Percentiles rank a stretch among this genome's conserved stretches.
phyloP scores from a whole-genome alignment of 2,329 filamentous ascomycete genomes.

The Dothistroma pini region DNA sequence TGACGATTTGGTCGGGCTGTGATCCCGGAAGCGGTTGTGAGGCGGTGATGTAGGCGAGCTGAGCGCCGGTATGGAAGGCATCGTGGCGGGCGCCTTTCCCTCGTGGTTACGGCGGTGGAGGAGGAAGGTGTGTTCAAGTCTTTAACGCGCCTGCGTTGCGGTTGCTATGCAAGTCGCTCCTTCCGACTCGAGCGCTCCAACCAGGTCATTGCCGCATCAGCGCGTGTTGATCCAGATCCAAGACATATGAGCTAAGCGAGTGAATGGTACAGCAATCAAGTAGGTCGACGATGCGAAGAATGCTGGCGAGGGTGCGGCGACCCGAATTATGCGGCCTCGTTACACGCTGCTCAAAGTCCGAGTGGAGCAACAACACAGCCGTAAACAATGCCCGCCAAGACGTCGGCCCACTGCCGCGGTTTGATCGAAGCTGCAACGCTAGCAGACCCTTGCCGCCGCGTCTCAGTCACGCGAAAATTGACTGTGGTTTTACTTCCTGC shows the following conservation, averaged over 20 bases:
- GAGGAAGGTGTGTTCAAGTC: constrained; percentile 2
- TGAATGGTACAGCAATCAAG: background rate
- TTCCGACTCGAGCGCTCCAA: background rate
- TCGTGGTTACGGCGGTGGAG: background rate
- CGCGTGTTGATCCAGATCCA: background rate
- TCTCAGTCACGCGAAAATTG: background rate
- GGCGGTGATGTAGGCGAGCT: constrained; percentile 33
- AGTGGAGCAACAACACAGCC: background rate
- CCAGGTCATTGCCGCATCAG: constrained; percentile 9
- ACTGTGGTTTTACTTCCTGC: constrained; percentile 27
- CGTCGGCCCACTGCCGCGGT: background rate
- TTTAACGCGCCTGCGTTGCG: constrained; percentile 2
- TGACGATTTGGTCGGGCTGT: constrained; percentile 34
- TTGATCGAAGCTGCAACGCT: too few relatives aligned
- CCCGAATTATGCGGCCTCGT: constrained; percentile 15
- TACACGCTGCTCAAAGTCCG: background rate
- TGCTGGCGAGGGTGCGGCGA: background rate
- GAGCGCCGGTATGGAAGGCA: constrained; percentile 26
- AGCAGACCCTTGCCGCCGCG: too few relatives aligned
- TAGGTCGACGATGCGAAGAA: background rate
- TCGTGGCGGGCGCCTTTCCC: constrained; percentile 8
- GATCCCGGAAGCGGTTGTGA: constrained; percentile 32
- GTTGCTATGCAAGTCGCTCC: constrained; percentile 18
- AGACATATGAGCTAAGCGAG: constrained; percentile 2
- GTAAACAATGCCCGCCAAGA: constrained; percentile 12